phyloP scores from a whole-genome alignment of 2,329 filamentous ascomycete species.

The Xylogone sp. region DNA sequence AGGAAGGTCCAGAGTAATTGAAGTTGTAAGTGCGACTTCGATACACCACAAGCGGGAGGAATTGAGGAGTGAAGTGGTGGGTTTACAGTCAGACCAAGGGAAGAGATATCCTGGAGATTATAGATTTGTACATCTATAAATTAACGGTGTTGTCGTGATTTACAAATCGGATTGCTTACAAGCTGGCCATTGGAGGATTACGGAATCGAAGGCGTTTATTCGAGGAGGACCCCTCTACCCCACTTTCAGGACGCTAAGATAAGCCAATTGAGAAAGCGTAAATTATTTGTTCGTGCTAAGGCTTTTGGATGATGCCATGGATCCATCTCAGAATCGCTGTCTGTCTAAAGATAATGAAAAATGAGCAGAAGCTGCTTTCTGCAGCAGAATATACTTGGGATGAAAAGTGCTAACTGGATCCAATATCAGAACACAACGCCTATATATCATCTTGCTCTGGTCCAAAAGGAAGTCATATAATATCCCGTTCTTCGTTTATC shows the following conservation, averaged over 20 bases:
- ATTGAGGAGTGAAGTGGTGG: neutral
- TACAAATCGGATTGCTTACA: neutral
- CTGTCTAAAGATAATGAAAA: neutral
- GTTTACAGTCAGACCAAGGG: neutral
- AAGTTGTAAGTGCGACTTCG: neutral
- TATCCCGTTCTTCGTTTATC: neutral
- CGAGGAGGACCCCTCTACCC: neutral
- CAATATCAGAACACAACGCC: neutral
- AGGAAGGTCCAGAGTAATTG: conserved; percentile 3
- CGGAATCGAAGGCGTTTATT: too few relatives aligned
- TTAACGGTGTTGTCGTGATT: neutral
- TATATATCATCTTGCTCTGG: neutral
- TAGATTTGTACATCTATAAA: neutral
- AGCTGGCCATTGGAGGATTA: neutral
- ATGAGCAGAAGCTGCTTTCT: neutral
- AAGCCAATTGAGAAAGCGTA: neutral
- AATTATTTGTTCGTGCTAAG: neutral
- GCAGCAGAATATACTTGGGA: neutral
- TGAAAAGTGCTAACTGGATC: neutral
- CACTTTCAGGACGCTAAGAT: neutral
- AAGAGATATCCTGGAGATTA: neutral
- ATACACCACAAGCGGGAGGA: neutral
- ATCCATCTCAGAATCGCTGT: neutral
- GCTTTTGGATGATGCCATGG: neutral
- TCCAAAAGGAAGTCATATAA: neutral